A percentile compares a stretch with the other conserved stretches of the same genome.
Conservation (phyloP, 2,329 filamentous ascomycete genomes). For the Sclerotinia subarctica region DNA sequence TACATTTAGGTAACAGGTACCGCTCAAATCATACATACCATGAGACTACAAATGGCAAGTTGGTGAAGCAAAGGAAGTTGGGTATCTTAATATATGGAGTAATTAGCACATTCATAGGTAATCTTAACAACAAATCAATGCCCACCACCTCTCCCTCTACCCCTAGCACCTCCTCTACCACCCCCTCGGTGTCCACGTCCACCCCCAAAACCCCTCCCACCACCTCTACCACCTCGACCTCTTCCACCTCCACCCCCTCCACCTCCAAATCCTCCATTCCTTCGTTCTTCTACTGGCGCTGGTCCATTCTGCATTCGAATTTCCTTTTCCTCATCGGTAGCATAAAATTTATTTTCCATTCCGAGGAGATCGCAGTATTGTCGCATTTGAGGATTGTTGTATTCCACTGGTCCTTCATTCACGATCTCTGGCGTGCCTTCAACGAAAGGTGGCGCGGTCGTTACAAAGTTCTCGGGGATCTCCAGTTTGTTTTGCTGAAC, state of each 20-base stretch:
- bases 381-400: constrained; percentile 83
- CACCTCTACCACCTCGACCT: constrained; percentile 40
- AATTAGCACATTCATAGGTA: background rate
- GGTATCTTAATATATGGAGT: constrained; percentile 27
- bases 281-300: constrained; percentile 41
- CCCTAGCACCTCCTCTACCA: constrained; percentile 23
- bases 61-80: constrained; percentile 5
- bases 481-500: constrained; percentile 58
- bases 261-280: constrained; percentile 32
- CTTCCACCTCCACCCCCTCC: constrained; percentile 38
- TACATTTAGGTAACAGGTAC: too few species aligned
- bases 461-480: constrained; percentile 74
- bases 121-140: constrained; percentile 9
- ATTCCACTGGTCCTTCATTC: constrained; percentile 68
- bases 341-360: constrained; percentile 72
- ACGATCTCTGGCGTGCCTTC: constrained; percentile 55
- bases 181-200: constrained; percentile 39
- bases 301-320: constrained; percentile 58
- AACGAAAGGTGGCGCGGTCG: constrained; percentile 71
- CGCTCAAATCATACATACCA: background rate
- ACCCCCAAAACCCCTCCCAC: constrained; percentile 30
- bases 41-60: background rate
- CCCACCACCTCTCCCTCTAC: constrained; percentile 17
- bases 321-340: constrained; percentile 66
- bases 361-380: constrained; percentile 75